phyloP scores from a whole-genome alignment of 257 asterid species.

The Capsicum chinense region DNA sequence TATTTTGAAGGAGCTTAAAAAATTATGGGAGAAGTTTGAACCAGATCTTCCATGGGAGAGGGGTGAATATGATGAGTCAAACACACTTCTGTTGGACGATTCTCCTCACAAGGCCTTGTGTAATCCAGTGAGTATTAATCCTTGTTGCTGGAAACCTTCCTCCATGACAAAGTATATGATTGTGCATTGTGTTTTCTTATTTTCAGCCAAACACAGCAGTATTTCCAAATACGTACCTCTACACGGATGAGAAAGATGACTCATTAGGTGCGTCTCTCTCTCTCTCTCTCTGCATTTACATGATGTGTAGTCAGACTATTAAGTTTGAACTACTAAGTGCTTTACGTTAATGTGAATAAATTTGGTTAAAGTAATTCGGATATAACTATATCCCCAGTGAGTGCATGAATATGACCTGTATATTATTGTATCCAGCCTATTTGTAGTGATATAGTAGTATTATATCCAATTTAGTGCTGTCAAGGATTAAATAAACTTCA shows the following conservation, averaged over 20 bases:
- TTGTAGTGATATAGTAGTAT: not conserved
- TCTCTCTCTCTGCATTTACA: not conserved
- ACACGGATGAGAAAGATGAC: slow-evolving; percentile 52
- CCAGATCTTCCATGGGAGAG: slow-evolving; percentile 76
- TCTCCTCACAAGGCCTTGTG: slow-evolving; percentile 75
- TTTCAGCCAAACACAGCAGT: slow-evolving; percentile 73
- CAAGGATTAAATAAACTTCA: not conserved
- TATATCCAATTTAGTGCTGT: not conserved
- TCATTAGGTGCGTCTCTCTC: slow-evolving; percentile 65
- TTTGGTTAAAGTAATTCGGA: not conserved
- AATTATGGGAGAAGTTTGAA: slow-evolving; percentile 75
- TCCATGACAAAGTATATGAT: slow-evolving; percentile 60
- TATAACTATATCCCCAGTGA: not conserved
- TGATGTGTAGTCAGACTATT: not conserved
- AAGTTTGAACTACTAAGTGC: not conserved
- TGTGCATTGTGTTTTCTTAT: slow-evolving; percentile 25
- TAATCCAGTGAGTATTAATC: slow-evolving; percentile 71
- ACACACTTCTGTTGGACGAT: slow-evolving; percentile 82
- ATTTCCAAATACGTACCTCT: slow-evolving; percentile 64
- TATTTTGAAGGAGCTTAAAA: slow-evolving; percentile 71
- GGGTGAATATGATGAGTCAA: slow-evolving; percentile 74
- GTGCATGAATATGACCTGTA: not conserved
- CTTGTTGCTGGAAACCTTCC: slow-evolving; percentile 34
- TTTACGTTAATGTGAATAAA: not conserved
- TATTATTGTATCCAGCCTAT: not conserved